A percentile compares a stretch with the other conserved stretches of the same genome.
These are phyloP conservation scores for Ogataea trehalophila DNA, from an alignment of 805 yeast genomes.

Conservation along the genomic window DNA sequence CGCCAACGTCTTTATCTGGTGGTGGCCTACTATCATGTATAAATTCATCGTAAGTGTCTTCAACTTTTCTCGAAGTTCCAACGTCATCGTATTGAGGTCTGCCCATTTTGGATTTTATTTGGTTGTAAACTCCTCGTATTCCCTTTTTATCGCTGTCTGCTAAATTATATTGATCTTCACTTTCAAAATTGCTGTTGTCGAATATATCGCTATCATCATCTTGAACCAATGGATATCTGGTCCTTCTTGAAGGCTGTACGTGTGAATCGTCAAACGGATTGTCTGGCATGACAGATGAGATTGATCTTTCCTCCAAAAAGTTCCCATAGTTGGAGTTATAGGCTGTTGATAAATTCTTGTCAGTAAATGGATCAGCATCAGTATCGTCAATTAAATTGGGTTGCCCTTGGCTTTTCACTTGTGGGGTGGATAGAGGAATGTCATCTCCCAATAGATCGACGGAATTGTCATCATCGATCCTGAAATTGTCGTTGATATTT, in stretches of 20 bases:
- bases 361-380: constrained; percentile 13
- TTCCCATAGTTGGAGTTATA: constrained; percentile 16
- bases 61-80: constrained; percentile 1
- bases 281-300: constrained; percentile 3
- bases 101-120: constrained; percentile 24
- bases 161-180: constrained; percentile 12
- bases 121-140: constrained; percentile 26
- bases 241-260: background rate
- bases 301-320: constrained; percentile 6
- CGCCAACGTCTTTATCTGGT: constrained; percentile 19
- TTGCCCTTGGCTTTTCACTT: background rate
- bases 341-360: constrained; percentile 12
- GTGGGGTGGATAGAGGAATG: background rate
- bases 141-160: constrained; percentile 15
- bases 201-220: constrained; percentile 12
- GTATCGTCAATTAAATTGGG: constrained; percentile 3
- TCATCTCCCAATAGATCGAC: constrained; percentile 6
- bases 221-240: background rate
- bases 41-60: constrained; percentile 20
- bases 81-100: constrained; percentile 23
- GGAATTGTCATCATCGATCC: constrained; percentile 1
- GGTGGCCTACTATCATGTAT: constrained; percentile 22
- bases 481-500: background rate
- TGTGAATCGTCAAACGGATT: constrained; percentile 11
- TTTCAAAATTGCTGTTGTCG: constrained; percentile 15